These are phyloP conservation scores for Paramecium sexaurelia DNA, from an alignment of 73 alveolate species.

Conservation along the genomic window DNA sequence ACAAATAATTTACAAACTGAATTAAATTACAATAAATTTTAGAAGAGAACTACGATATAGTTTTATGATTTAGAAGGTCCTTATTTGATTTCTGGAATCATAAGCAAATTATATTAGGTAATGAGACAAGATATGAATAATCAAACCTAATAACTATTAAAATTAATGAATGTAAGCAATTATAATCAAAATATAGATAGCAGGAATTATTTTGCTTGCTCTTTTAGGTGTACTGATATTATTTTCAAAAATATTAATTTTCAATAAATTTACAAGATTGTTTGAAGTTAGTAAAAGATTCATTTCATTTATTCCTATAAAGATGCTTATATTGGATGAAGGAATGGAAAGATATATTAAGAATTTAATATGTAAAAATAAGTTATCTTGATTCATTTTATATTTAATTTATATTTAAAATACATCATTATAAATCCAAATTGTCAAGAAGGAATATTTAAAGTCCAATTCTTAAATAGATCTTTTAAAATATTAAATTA, in stretches of 20 bases:
- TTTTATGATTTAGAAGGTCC: conserved; percentile 11
- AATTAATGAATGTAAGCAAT: background rate
- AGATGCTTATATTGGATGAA: background rate
- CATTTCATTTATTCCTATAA: background rate
- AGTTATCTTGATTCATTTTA: background rate
- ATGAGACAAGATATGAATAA: background rate
- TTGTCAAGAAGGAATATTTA: no score
- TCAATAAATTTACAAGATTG: background rate
- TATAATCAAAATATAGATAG: background rate
- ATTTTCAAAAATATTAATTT: background rate
- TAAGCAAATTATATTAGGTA: background rate
- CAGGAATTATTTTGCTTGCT: background rate
- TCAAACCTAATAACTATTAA: background rate
- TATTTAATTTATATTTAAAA: no score
- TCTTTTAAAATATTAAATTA: no score
- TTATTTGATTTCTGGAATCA: background rate
- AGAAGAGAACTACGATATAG: background rate
- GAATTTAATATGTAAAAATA: background rate
- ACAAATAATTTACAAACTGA: background rate
- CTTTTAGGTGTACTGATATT: background rate
- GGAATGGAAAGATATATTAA: background rate
- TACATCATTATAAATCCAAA: no score
- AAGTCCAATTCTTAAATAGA: no score
- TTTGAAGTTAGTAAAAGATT: background rate
- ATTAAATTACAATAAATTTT: background rate